Evolutionary conservation across 2,329 filamentous ascomycete genomes (phyloP).

Genomic region (Chrysoporthe cubensis): DNA sequence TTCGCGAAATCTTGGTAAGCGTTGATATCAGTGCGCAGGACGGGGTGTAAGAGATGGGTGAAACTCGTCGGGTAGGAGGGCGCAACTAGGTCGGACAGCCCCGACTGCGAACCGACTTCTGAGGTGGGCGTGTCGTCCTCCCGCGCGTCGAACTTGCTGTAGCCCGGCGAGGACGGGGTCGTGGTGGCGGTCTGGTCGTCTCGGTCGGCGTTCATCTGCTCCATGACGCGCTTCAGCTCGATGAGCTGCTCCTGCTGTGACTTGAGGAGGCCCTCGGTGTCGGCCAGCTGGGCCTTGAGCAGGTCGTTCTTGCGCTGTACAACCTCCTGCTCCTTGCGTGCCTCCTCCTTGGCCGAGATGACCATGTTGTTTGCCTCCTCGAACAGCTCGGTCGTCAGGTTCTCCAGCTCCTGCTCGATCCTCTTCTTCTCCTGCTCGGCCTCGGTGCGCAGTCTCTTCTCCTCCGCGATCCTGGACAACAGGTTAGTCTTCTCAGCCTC

Average conservation of each 20-base stretch:
- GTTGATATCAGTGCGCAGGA: constrained; percentile 79
- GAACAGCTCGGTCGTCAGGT: constrained; percentile 88
- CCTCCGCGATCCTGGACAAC: constrained; percentile 63
- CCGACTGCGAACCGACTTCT: constrained; percentile 42
- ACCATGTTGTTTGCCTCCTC: constrained; percentile 99
- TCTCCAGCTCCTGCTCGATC: constrained; percentile 92
- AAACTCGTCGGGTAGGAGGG: constrained; percentile 72
- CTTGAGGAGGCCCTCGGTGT: constrained; percentile 82
- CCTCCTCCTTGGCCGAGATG: constrained; percentile 85
- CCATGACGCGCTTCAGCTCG: constrained; percentile 91
- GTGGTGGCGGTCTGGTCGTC: constrained; percentile 76
- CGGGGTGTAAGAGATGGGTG: constrained; percentile 78
- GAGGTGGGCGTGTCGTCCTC: constrained; percentile 48
- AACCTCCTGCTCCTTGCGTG: constrained; percentile 79
- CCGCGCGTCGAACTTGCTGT: constrained; percentile 68
- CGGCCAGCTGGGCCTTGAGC: constrained; percentile 79
- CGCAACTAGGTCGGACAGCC: constrained; percentile 48
- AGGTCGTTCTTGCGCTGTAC: constrained; percentile 86
- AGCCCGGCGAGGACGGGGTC: constrained; percentile 79
- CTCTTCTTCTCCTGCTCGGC: constrained; percentile 80
- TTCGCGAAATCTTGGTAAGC: constrained; percentile 85
- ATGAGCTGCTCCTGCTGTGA: constrained; percentile 93
- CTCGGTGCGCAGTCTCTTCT: constrained; percentile 65
- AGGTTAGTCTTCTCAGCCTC: constrained; percentile 71
- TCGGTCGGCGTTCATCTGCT: constrained; percentile 75